Base-by-base conservation (phyloP, 1,139 yeast species). In the Hyphopichia burtonii region DNA sequence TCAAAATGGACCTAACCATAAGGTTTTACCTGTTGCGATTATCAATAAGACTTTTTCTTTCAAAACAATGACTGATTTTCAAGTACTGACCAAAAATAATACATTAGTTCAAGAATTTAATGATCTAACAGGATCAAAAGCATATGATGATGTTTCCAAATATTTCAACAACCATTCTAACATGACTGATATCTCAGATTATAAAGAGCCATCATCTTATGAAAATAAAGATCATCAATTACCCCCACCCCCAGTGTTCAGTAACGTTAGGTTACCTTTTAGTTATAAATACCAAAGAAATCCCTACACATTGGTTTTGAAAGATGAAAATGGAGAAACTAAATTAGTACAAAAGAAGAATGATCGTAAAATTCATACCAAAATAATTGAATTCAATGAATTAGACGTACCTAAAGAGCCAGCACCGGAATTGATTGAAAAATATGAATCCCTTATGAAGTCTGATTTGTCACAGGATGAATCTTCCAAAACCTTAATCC, bases 1-100 rank as follows among this genome's bases (percentile, higher is more conserved):
- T 41, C 40, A 43, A 10, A 39, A 46, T 2, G 55, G 56, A 3
- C 51, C 63, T 3, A 55, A 66, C 4, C 74, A 73, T 40, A 65
- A 63, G 22, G 74, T 77, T 1, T 68, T 71, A 38, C 93, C 96
- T 0, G 74, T 80, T 5, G 93, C 85, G 0, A 75, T 89, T 15
- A 71, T 90, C 18, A 81, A 82, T 51, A 78, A 81, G 46, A 86
- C 86, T 15, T 85, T 82, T 54, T 78, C 87, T 51, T 93, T 91
- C 60, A 77, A 96, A 51, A 89, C 87, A 44, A 80, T 93, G 72
- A 82, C 93, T 1, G 99, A 93, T 63, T 93, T 89, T 59, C 99
- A 91, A 59, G 78, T 80, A 47, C 68, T 77, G 28, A 78, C 91
- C 16, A 77, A 76, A 42, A 74, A 79, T 49, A 84, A 86, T 12